Conservation (phyloP, 2,329 filamentous ascomycete species). For the Fonsecaea monophora region DNA sequence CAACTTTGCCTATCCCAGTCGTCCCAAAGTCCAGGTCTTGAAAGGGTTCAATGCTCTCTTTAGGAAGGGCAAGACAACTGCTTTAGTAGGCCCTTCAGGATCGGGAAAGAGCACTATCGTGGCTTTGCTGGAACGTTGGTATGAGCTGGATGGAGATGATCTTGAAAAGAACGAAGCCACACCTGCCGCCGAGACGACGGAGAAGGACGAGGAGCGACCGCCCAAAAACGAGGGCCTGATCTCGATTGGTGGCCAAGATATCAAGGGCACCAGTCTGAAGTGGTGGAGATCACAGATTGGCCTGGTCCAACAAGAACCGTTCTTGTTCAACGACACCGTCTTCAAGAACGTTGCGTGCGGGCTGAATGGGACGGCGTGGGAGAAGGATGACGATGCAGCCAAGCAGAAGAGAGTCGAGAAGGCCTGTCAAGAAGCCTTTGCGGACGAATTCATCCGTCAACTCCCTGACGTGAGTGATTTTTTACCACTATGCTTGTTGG, state of each 20-base stretch:
- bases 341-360: slow-evolving; percentile 68
- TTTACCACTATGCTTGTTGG: neutral
- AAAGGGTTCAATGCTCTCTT: slow-evolving; percentile 46
- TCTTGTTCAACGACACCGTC: slow-evolving; percentile 71
- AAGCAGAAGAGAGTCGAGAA: slow-evolving; percentile 61
- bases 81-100: slow-evolving; percentile 55
- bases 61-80: slow-evolving; percentile 48
- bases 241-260: slow-evolving; percentile 59
- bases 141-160: slow-evolving; percentile 41
- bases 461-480: slow-evolving; percentile 56
- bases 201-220: slow-evolving; percentile 6
- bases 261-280: slow-evolving; percentile 66
- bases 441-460: slow-evolving; percentile 71
- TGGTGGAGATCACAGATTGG: slow-evolving; percentile 67
- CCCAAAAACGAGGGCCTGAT: slow-evolving; percentile 54
- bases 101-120: slow-evolving; percentile 57
- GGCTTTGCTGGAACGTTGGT: slow-evolving; percentile 53
- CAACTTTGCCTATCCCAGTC: slow-evolving; percentile 73
- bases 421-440: slow-evolving; percentile 72
- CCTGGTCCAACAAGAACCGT: slow-evolving; percentile 72
- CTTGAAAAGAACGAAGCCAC: slow-evolving; percentile 6
- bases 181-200: neutral
- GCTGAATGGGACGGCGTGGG: slow-evolving; percentile 50
- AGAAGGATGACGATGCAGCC: slow-evolving; percentile 43
- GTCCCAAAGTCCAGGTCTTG: slow-evolving; percentile 47